Evolutionary conservation across 1,284 basidiomycete genomes (phyloP).

Genomic region (Cutaneotrichosporon sp.): DNA sequence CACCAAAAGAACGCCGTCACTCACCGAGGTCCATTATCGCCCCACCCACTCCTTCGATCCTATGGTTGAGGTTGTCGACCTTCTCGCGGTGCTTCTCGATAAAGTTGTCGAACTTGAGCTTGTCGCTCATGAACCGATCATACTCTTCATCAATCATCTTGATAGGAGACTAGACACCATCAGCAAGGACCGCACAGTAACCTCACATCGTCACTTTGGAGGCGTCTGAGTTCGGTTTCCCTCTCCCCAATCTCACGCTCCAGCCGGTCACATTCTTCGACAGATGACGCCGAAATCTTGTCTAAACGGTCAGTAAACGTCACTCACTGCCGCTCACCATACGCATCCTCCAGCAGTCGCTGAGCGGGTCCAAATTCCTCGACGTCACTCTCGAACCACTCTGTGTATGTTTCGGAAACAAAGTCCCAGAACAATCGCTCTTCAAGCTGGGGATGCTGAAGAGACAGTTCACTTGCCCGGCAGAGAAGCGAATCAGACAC

Average conservation of each 20-base stretch:
- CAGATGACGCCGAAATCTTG: slow-evolving; percentile 33
- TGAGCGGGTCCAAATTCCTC: slow-evolving; percentile 73
- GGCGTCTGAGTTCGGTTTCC: slow-evolving; percentile 39
- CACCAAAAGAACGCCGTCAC: not conserved
- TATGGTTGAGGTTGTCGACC: slow-evolving; percentile 44
- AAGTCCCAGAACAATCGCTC: slow-evolving; percentile 74
- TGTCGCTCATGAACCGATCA: slow-evolving; percentile 46
- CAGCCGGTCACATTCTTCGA: slow-evolving; percentile 41
- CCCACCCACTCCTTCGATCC: slow-evolving; percentile 32
- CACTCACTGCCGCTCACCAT: slow-evolving; percentile 56
- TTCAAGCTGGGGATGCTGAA: slow-evolving; percentile 56
- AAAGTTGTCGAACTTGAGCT: slow-evolving; percentile 49
- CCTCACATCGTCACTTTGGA: slow-evolving; percentile 46
- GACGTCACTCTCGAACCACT: slow-evolving; percentile 65
- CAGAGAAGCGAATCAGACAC: slow-evolving; percentile 66
- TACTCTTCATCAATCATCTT: slow-evolving; percentile 48
- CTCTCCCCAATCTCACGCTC: slow-evolving; percentile 36
- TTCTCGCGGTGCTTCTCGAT: slow-evolving; percentile 48
- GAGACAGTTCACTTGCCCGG: slow-evolving; percentile 35
- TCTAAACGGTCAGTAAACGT: slow-evolving; percentile 25
- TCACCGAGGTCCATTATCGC: slow-evolving; percentile 42
- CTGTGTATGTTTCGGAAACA: slow-evolving; percentile 65
- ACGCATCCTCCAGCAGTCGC: slow-evolving; percentile 67
- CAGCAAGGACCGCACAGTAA: not conserved
- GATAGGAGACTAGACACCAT: slow-evolving; percentile 39